Evolutionary conservation across 139 green algal genomes (phyloP), one percentile per base, ranked within the genome.

Genomic region (Haematococcus sp.): DNA sequence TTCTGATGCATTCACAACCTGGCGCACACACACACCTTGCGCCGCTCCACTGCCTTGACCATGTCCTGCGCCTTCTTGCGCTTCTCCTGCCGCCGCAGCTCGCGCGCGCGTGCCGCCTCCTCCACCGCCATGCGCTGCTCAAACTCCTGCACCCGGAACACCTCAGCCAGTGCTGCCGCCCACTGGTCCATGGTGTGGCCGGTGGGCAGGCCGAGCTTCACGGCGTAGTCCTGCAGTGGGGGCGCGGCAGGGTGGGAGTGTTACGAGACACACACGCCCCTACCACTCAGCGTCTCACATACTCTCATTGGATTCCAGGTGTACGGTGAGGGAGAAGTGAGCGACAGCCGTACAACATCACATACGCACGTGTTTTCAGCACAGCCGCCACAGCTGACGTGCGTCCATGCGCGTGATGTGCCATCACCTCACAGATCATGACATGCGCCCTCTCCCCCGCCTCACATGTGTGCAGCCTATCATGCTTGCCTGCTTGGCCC

Each of bases 161-260:
- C 79, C 76, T 94, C 91, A 59, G 87, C 83, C 84, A 90, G 87
- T 4, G 46, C 32, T 20, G 79, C 49, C 27, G 51, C 52, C 83
- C 83, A 88, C 22, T 65, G 51, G 23, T 73, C 78, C 69, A 75
- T 32, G 30, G 52, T 67, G 1, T 15, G 20, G 69, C 69, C 69
- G 43, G 25, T 17, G 19, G 69, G 69, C 31, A 75, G 54, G 30
- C 63, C 31, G 67, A 80, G 56, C 67, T 71, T 71, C 44, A 75
- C 7, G 31, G 68, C 73, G 59, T 76, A 80, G 59, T 80, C 75
- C n/a, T n/a, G n/a, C n/a, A n/a, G n/a, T n/a, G n/a, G n/a, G n/a
- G n/a, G n/a, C n/a, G n/a, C n/a, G n/a, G n/a, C n/a, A 17, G 46
- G 17, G 15, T 55, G 46, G 46, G 15, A 55, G 46, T 55, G 46